A percentile compares a stretch with the other conserved stretches of the same genome.
Conservation (phyloP, 2,329 filamentous ascomycete species). For the Phaeosphaeria sp. region DNA sequence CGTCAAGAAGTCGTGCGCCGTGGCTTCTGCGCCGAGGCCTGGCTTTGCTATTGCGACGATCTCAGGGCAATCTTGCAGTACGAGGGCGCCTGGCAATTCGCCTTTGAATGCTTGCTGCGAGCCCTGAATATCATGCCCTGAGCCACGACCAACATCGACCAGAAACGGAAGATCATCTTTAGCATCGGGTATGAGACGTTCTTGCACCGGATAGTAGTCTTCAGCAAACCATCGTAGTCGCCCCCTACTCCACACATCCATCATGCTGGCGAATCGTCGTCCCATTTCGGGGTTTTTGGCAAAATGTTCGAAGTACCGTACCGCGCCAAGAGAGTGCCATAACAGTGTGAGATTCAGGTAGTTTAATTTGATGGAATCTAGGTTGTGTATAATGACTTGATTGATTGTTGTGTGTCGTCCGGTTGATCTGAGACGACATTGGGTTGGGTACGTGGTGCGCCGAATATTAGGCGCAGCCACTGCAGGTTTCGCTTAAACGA, state of each 20-base stretch:
- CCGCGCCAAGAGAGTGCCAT: too few species aligned
- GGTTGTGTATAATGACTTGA: too few species aligned
- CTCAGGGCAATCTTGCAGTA: constrained; percentile 33
- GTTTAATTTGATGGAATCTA: too few species aligned
- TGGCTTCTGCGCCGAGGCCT: constrained; percentile 30
- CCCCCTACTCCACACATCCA: constrained; percentile 34
- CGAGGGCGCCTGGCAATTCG: constrained; percentile 22
- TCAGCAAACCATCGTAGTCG: constrained; percentile 29
- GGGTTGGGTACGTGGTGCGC: too few species aligned
- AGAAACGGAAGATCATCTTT: constrained; percentile 20
- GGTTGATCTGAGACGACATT: too few species aligned
- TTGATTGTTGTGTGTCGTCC: too few species aligned
- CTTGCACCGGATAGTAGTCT: constrained; percentile 31
- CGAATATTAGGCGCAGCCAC: too few species aligned
- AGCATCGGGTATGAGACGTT: constrained; percentile 27
- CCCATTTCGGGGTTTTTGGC: constrained; percentile 31
- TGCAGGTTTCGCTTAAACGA: too few species aligned
- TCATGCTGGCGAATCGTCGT: constrained; percentile 35
- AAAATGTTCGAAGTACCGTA: constrained; percentile 36
- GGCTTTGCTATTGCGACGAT: constrained; percentile 28
- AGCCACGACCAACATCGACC: constrained; percentile 33
- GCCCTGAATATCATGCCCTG: constrained; percentile 32
- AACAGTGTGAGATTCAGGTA: too few species aligned
- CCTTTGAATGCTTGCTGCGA: constrained; percentile 20
- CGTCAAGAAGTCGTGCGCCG: constrained; percentile 46